Evolutionary conservation across 805 yeast genomes (phyloP), one percentile per base, ranked within the genome.

Genomic region (Kluyveromyces dobzhanskii): DNA sequence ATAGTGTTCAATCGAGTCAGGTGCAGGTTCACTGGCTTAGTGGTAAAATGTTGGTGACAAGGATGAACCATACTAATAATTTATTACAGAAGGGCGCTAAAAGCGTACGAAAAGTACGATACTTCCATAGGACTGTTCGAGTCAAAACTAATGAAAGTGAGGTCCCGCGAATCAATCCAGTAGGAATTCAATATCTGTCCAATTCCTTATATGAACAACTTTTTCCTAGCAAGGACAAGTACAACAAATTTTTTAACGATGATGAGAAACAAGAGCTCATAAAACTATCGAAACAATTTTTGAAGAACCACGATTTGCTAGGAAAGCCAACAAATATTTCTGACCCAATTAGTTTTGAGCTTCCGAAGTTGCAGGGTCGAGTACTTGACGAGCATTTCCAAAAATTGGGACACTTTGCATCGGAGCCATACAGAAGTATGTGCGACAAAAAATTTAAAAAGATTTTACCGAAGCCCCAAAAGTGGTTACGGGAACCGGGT

Each of bases 311-410:
- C 51, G 77, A 76, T 1, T 66, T 88, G n/a, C 61, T 82, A 24
- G 92, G 92, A 1, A 86, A 85, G 52, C 73, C 74, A 44, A 84
- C 95, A 1, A 70, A 73, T 2, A 59, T 76, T 2, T 58, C 69
- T 2, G 71, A 69, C 1, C 88, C 94, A 0, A 75, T 85, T 2
- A 51, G 59, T 13, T 67, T 81, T 28, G 52, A 69, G 12, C 55
- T 88, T 11, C 98, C 99, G 0, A 58, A 62, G 17, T 56, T 90
- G n/a, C 76, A 78, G 37, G 98, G 97, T 0, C 42, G 56, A 1
- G 64, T 78, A 6, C 59, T 92, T 6, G 94, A 84, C 54, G 95
- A 85, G 52, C 99, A 92, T 65, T 92, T 92, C 56, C 71, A 76
- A 48, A 70, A 73, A 44, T 54, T 86, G 3, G 97, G 95, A 0